Evolutionary conservation across 2,329 filamentous ascomycete species (phyloP).

Genomic region (Thelonectria discophora): DNA sequence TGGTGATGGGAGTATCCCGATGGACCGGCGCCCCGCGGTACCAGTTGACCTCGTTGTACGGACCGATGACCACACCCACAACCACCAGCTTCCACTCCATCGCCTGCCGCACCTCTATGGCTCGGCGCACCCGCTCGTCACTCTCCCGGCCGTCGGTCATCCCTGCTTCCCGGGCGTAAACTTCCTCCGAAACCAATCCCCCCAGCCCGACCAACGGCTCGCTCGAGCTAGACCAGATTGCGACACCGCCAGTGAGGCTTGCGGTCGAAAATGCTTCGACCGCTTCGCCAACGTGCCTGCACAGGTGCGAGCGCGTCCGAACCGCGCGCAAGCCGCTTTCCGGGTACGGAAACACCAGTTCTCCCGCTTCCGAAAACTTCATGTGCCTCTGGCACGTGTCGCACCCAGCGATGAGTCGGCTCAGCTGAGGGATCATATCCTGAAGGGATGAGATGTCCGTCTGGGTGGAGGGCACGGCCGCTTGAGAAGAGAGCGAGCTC

Average conservation of each 20-base stretch:
- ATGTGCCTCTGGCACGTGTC: background rate
- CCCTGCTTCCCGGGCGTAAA: too few relatives aligned
- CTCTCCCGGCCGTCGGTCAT: too few relatives aligned
- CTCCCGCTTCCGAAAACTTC: background rate
- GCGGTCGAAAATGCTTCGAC: background rate
- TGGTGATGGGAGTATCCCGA: background rate
- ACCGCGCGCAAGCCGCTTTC: background rate
- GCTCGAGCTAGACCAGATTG: slow-evolving; percentile 29
- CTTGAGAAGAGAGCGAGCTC: too few relatives aligned
- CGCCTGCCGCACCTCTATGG: too few relatives aligned
- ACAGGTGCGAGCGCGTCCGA: background rate
- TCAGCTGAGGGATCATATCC: too few relatives aligned
- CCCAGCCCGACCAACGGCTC: slow-evolving; percentile 41
- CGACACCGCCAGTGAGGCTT: slow-evolving; percentile 43
- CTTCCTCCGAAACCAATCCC: slow-evolving; percentile 42
- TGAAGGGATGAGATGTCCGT: too few relatives aligned
- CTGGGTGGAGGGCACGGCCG: too few relatives aligned
- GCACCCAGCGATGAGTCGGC: background rate
- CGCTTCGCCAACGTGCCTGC: background rate
- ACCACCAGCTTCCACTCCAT: too few relatives aligned
- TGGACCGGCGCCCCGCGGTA: background rate
- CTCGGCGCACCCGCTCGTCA: too few relatives aligned
- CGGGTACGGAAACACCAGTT: background rate
- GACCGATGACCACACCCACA: slow-evolving; percentile 31
- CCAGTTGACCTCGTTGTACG: slow-evolving; percentile 19